Base-by-base conservation (phyloP, 83 land plant genomes). In the Isoetes engelmannii region DNA sequence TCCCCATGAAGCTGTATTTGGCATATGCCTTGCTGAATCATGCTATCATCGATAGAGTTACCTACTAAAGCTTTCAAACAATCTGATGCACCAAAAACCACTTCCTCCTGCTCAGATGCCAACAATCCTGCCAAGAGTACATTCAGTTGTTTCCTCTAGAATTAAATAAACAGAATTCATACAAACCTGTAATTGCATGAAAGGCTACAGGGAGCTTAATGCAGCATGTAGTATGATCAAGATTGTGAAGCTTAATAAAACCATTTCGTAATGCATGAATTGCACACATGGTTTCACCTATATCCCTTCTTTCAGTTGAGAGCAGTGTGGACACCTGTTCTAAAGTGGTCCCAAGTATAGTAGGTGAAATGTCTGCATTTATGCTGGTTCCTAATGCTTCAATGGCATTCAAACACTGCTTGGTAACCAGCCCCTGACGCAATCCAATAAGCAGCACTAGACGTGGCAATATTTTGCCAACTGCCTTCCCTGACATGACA, bases 101-200 rank as follows among this genome's bases (percentile, higher is more conserved):
- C 82, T 68, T 86, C 93, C 61, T 82, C 93, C 44, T 89, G 89
- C 50, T 84, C 86, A 49, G 71, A 81, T 13, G 79, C 80, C 74
- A 90, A 69, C 37, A 90, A 71, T 61, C 81, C 94, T 87, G 85
- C 19, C 18, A 61, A 66, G n/a, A n/a, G n/a, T n/a, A n/a, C n/a
- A n/a, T n/a, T n/a, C n/a, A n/a, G n/a, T n/a, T n/a, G n/a, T n/a
- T n/a, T n/a, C n/a, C n/a, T n/a, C n/a, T n/a, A n/a, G n/a, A n/a
- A n/a, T n/a, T n/a, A n/a, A n/a, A n/a, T n/a, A n/a, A n/a, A n/a
- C n/a, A n/a, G n/a, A n/a, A n/a, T n/a, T n/a, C n/a, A n/a, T n/a
- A n/a, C n/a, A n/a, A n/a, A 88, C 95, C 95, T 83, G 77, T 79
- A 64, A 89, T 81, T 0, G 89, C 73, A 69, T 68, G 84, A 65